These are phyloP conservation scores for Haplosporangium sp. DNA, from an alignment of 371 early-diverging fungal species.

Conservation along the genomic window DNA sequence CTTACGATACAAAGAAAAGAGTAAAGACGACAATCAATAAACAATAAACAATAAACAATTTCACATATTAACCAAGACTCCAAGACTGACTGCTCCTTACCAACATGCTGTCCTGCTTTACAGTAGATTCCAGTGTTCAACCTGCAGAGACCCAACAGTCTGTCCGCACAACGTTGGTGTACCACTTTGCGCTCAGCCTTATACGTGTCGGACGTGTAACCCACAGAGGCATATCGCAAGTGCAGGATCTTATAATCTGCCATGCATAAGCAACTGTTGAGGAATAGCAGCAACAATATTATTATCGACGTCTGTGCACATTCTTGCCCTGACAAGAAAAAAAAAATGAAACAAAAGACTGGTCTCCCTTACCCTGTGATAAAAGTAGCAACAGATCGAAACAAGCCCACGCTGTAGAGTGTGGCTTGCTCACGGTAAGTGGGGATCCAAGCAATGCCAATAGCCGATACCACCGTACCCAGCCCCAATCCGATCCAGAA, in stretches of 20 bases:
- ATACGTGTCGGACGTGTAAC: conserved; percentile 56
- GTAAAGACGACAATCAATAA: not conserved
- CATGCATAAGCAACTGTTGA: conserved; percentile 55
- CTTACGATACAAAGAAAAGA: conserved; percentile 1
- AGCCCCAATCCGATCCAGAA: conserved; percentile 42
- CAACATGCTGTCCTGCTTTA: conserved; percentile 63
- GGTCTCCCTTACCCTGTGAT: conserved; percentile 41
- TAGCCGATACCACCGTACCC: conserved; percentile 36
- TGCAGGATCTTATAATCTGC: conserved; percentile 60
- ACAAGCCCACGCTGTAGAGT: conserved; percentile 39
- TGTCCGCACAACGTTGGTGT: conserved; percentile 56
- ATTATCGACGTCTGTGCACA: too few species aligned
- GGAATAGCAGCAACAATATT: not conserved
- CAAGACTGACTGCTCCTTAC: too few species aligned
- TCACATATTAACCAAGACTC: too few species aligned
- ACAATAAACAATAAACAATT: not conserved
- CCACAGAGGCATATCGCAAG: conserved; percentile 46
- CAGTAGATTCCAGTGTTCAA: conserved; percentile 59
- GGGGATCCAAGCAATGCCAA: conserved; percentile 53
- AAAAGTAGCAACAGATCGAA: conserved; percentile 55
- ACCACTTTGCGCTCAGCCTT: conserved; percentile 56
- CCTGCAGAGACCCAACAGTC: conserved; percentile 54
- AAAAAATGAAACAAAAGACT: too few species aligned
- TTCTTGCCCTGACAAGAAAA: too few species aligned
- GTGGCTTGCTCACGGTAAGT: conserved; percentile 39